Base-by-base conservation (phyloP, 495 filamentous ascomycete genomes). In the Astrothelium subdiscretum region DNA sequence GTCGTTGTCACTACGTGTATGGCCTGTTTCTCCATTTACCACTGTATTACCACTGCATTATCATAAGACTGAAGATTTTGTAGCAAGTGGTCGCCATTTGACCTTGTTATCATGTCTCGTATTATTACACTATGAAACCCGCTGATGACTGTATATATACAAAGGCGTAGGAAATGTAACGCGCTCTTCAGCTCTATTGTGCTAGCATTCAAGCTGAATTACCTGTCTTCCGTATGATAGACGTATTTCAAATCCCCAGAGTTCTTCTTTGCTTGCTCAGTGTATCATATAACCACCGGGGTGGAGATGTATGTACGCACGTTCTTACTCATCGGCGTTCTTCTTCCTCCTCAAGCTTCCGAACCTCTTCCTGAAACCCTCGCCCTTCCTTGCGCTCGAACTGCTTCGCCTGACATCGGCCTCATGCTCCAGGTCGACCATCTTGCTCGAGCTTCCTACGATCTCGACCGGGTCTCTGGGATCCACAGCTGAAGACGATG, bases 301-400 rank as follows among this genome's bases (percentile, higher is more conserved):
- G n/a, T n/a, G n/a, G 13, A 12, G 3, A 59, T 32, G 5, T 32
- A 32, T 59, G 18, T 32, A 26, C 18, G 59, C 5, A 61, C 13
- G 22, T 15, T 11, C 20, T 29, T 29, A 54, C 48, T 54, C 62
- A 48, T 66, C 64, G 22, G 43, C 18, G 32, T 66, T 38, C 57
- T 70, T 70, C 57, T 59, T 66, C 51, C 61, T 57, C 66, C 66
- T 62, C 63, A 71, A 60, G 38, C 69, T 71, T 31, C 69, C 69
- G 59, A 71, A 65, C 57, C 68, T 52, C 54, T 61, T 66, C 61
- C 67, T 72, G 26, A 71, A 58, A n/a, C 69, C 59, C 3, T 64
- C 65, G 20, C 40, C 31, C n/a, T 61, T 27, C 18, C 52, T 31
- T 15, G 27, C 51, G 32, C 15, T 20, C 18, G 48, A 58, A 20